These are phyloP conservation scores for Talaromyces atroroseus DNA, from an alignment of 2,329 filamentous ascomycete species.

Conservation along the genomic window DNA sequence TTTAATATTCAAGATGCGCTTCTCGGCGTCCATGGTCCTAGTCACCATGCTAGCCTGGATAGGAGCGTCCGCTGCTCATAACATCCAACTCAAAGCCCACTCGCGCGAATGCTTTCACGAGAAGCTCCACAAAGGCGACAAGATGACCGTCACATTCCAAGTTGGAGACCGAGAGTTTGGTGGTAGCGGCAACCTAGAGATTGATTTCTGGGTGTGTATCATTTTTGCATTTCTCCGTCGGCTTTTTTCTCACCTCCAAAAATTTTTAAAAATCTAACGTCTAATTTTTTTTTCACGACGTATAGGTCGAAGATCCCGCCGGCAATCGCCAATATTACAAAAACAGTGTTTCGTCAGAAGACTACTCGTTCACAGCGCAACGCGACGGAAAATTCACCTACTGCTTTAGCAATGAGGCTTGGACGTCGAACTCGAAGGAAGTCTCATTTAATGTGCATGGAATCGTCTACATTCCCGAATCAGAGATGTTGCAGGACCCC, in stretches of 20 bases:
- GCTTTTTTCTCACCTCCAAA: too few species aligned
- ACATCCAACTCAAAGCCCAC: slow-evolving; percentile 90
- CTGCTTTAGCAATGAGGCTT: slow-evolving; percentile 99
- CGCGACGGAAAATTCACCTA: slow-evolving; percentile 87
- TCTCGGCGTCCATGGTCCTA: slow-evolving; percentile 35
- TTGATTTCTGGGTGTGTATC: slow-evolving; percentile 88
- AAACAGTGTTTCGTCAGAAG: slow-evolving; percentile 77
- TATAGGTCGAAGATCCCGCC: slow-evolving; percentile 70
- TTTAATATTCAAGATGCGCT: slow-evolving; percentile 32
- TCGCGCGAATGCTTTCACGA: slow-evolving; percentile 98
- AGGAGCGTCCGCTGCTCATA: slow-evolving; percentile 71
- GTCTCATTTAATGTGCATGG: slow-evolving; percentile 99
- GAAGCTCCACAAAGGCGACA: slow-evolving; percentile 83
- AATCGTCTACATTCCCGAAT: slow-evolving; percentile 92
- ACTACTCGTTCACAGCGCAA: slow-evolving; percentile 82
- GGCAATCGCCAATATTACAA: slow-evolving; percentile 73
- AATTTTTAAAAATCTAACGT: neutral
- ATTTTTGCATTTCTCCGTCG: neutral
- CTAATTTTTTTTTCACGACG: neutral
- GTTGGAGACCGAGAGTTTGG: slow-evolving; percentile 96
- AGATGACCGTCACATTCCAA: slow-evolving; percentile 98
- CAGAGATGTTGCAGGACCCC: slow-evolving; percentile 76
- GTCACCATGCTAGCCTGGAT: slow-evolving; percentile 52
- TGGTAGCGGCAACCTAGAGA: slow-evolving; percentile 85
- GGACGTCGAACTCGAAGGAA: slow-evolving; percentile 93